Conservation (phyloP, 257 asterid genomes). For the Vinca minor region DNA sequence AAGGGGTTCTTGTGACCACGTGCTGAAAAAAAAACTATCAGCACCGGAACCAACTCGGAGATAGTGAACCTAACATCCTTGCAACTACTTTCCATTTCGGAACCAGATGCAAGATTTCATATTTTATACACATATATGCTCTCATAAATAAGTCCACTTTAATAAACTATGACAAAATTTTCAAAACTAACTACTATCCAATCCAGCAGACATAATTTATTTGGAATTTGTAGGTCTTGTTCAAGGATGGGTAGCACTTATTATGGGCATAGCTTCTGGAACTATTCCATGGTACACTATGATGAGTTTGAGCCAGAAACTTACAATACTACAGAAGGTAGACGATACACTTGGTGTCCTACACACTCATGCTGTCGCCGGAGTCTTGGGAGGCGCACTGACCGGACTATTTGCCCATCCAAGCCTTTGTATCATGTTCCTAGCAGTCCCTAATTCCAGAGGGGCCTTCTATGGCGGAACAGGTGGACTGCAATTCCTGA, state of each 20-base stretch:
- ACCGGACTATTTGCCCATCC: slow-evolving; percentile 82
- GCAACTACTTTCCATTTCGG: no score
- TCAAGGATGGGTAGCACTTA: slow-evolving; percentile 82
- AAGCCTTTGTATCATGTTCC: slow-evolving; percentile 47
- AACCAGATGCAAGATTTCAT: no score
- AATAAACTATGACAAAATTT: no score
- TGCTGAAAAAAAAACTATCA: no score
- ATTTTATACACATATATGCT: no score
- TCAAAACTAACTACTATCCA: no score
- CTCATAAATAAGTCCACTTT: no score
- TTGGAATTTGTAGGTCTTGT: slow-evolving; percentile 47
- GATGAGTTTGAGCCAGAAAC: slow-evolving; percentile 79
- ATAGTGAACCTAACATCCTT: no score
- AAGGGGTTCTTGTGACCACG: no score
- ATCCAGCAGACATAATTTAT: neutral
- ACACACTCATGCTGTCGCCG: slow-evolving; percentile 85
- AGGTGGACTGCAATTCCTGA: slow-evolving; percentile 44
- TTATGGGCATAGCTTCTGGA: slow-evolving; percentile 63
- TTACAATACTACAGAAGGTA: slow-evolving; percentile 60
- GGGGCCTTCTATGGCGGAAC: slow-evolving; percentile 61
- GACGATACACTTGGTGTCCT: slow-evolving; percentile 82
- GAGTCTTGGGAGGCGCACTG: slow-evolving; percentile 59
- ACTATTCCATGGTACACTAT: slow-evolving; percentile 77
- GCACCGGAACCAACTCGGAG: no score
- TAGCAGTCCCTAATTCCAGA: slow-evolving; percentile 54